phyloP scores from a whole-genome alignment of 192 early-diverging fungal genomes.

The Lunasporangiospora selenospora region DNA sequence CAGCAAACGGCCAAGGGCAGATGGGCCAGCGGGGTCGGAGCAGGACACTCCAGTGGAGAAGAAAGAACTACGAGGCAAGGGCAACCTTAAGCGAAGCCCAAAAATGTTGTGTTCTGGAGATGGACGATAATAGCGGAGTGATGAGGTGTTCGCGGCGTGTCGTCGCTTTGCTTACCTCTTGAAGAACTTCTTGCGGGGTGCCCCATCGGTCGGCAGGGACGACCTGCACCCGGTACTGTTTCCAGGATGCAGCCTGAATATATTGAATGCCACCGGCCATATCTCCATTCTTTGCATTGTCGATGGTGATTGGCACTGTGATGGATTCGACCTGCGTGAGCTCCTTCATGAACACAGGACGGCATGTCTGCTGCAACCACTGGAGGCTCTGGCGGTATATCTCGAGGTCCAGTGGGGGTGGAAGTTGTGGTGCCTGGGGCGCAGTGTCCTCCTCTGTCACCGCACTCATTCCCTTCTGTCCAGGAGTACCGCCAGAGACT shows the following conservation, averaged over 20 bases:
- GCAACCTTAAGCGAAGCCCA: too few species aligned
- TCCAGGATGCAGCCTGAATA: constrained; percentile 35
- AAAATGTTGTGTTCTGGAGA: too few species aligned
- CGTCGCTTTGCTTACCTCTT: constrained; percentile 27
- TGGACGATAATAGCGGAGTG: too few species aligned
- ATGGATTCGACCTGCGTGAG: constrained; percentile 11
- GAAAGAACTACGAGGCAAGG: too few species aligned
- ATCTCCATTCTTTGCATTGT: constrained; percentile 21
- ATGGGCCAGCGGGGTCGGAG: too few species aligned
- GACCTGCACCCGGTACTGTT: constrained; percentile 35
- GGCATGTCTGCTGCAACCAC: constrained; percentile 45
- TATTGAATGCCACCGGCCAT: constrained; percentile 28
- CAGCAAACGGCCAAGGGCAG: too few species aligned
- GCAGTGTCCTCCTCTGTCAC: constrained; percentile 22
- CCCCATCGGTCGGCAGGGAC: constrained; percentile 38
- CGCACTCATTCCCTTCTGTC: constrained; percentile 19
- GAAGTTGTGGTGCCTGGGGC: too few species aligned
- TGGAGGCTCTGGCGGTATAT: constrained; percentile 39
- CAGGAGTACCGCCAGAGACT: constrained; percentile 4
- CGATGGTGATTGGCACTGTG: constrained; percentile 28
- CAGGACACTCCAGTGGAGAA: too few species aligned
- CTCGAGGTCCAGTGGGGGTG: constrained; percentile 18
- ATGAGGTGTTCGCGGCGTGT: too few species aligned
- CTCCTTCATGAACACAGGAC: constrained; percentile 46
- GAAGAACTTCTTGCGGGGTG: constrained; percentile 26